Percentiles rank a stretch among this genome's conserved stretches.
Conservation (phyloP, 1,139 yeast genomes). For the Magnusiomyces magnusii region DNA sequence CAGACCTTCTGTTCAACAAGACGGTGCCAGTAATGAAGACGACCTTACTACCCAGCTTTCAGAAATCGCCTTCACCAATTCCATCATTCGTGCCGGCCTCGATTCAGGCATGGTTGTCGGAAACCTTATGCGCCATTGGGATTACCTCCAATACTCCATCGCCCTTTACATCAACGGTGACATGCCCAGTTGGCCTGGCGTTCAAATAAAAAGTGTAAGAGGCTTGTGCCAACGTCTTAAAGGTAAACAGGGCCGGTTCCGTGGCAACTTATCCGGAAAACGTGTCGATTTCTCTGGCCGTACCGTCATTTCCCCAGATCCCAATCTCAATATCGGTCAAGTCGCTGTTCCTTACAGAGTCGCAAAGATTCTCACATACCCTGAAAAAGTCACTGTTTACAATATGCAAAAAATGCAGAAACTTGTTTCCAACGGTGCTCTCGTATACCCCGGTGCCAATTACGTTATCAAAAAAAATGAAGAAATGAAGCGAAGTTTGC, state of each 20-base stretch:
- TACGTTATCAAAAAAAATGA: slow-evolving; percentile 79
- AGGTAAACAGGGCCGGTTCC: slow-evolving; percentile 98
- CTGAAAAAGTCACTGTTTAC: slow-evolving; percentile 88
- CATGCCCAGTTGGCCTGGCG: slow-evolving; percentile 45
- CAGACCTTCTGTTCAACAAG: slow-evolving; percentile 96
- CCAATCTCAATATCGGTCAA: slow-evolving; percentile 87
- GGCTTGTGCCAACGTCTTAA: slow-evolving; percentile 96
- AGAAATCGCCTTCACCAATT: slow-evolving; percentile 94
- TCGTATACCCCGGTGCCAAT: slow-evolving; percentile 93
- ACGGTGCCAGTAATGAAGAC: slow-evolving; percentile 90
- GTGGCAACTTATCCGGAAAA: slow-evolving; percentile 97
- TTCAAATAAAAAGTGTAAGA: slow-evolving; percentile 72
- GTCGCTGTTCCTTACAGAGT: slow-evolving; percentile 98
- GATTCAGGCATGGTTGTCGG: slow-evolving; percentile 91
- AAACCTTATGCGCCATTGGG: slow-evolving; percentile 98
- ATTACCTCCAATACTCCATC: slow-evolving; percentile 84
- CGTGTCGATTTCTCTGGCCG: slow-evolving; percentile 98
- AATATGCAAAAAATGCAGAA: slow-evolving; percentile 69
- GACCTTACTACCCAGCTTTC: slow-evolving; percentile 94
- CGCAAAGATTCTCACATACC: slow-evolving; percentile 92
- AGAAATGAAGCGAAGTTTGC: slow-evolving; percentile 74
- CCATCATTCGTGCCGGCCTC: slow-evolving; percentile 86
- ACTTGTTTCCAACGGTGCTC: slow-evolving; percentile 78
- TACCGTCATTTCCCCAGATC: slow-evolving; percentile 98
- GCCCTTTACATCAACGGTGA: slow-evolving; percentile 98